A percentile compares a stretch with the other conserved stretches of the same genome.
phyloP scores from a whole-genome alignment of 257 asterid species.

The Perilla frutescens region DNA sequence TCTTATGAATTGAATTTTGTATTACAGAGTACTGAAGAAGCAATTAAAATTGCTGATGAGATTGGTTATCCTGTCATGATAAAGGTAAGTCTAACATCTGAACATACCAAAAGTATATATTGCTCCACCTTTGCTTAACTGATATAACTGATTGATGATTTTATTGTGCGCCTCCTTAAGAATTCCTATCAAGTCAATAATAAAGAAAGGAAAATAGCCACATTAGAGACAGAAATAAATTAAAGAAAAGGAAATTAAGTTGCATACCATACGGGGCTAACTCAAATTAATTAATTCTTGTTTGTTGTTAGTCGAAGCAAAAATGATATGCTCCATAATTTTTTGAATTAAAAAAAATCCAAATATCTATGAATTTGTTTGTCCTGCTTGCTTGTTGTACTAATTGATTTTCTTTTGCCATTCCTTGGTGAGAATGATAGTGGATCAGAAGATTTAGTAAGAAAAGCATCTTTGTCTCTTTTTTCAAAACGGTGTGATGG shows the following conservation, averaged over 20 bases:
- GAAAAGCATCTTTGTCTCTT: not conserved
- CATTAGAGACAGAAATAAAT: not conserved
- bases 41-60: slow-evolving; percentile 71
- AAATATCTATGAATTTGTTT: not conserved
- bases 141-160: not conserved
- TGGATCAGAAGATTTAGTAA: slow-evolving; percentile 5
- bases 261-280: slow-evolving; percentile 2
- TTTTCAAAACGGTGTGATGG: not conserved
- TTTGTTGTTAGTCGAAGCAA: too few relatives aligned
- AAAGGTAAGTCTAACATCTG: slow-evolving; percentile 61
- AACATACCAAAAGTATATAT: not conserved
- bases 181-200: not conserved
- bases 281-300: not conserved
- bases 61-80: slow-evolving; percentile 99
- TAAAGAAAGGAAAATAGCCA: not conserved
- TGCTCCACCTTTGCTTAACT: slow-evolving; percentile 3
- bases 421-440: not conserved
- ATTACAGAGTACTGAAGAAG: slow-evolving; percentile 91
- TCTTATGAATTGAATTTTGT: slow-evolving; percentile 28
- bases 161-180: not conserved
- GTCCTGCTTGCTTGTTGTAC: not conserved
- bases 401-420: not conserved
- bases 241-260: not conserved
- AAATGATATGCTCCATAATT: not conserved
- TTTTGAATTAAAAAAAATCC: not conserved